phyloP scores from a whole-genome alignment of 1,139 yeast genomes.

The Zygoascus meyerae region DNA sequence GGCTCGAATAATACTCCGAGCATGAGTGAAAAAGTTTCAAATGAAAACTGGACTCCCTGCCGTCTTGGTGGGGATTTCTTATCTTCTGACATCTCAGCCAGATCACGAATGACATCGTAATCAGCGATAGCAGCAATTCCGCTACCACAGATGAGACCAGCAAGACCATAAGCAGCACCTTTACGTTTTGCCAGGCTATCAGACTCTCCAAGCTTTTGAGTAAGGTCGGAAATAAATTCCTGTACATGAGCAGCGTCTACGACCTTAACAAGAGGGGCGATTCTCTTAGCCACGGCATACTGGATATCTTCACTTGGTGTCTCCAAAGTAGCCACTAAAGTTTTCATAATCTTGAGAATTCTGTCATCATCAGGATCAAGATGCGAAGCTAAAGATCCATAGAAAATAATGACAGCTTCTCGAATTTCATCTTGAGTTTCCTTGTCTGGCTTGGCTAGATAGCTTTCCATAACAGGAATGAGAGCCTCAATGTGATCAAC shows the following conservation, averaged over 20 bases:
- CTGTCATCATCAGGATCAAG: constrained; percentile 59
- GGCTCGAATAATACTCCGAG: constrained; percentile 85
- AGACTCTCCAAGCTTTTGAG: constrained; percentile 51
- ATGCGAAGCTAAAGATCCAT: constrained; percentile 85
- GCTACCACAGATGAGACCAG: constrained; percentile 86
- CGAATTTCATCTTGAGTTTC: constrained; percentile 54
- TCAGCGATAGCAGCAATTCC: constrained; percentile 76
- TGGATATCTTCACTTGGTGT: constrained; percentile 90
- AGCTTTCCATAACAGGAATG: constrained; percentile 69
- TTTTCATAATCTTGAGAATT: constrained; percentile 55
- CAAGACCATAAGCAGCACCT: constrained; percentile 95
- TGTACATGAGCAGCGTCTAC: constrained; percentile 32
- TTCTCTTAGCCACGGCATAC: constrained; percentile 75
- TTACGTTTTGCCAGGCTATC: constrained; percentile 55
- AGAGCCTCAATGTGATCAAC: constrained; percentile 57
- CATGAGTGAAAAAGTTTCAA: constrained; percentile 74
- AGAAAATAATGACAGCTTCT: constrained; percentile 77
- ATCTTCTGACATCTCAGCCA: constrained; percentile 86
- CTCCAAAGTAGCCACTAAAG: constrained; percentile 67
- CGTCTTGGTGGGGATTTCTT: constrained; percentile 68
- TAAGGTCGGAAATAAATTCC: constrained; percentile 50
- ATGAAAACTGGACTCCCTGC: constrained; percentile 83
- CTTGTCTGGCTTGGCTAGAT: constrained; percentile 35
- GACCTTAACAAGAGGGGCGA: constrained; percentile 74
- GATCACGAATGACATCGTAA: constrained; percentile 66